Evolutionary conservation across 768 basidiomycete genomes (phyloP).

Genomic region (Lentinus tigrinus): DNA sequence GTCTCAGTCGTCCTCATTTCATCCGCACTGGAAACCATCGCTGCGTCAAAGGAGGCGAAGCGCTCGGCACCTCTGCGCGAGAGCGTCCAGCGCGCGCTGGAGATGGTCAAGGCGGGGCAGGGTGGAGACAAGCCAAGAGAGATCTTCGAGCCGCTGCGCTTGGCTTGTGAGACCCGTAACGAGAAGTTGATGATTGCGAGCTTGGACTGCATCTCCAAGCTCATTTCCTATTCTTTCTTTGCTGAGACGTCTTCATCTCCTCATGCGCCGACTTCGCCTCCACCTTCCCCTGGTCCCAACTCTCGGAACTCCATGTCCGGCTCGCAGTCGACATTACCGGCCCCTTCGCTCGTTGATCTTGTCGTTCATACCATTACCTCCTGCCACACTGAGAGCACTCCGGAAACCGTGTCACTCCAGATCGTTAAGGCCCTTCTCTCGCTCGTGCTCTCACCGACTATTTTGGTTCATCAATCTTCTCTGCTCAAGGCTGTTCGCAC

Average conservation of each 20-base stretch:
- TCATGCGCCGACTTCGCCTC: constrained; percentile 63
- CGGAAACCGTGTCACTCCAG: constrained; percentile 90
- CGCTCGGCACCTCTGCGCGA: constrained; percentile 80
- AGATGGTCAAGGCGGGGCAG: constrained; percentile 73
- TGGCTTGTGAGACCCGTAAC: constrained; percentile 93
- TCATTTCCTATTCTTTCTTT: constrained; percentile 97
- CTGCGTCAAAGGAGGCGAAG: constrained; percentile 85
- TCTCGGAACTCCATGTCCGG: constrained; percentile 42
- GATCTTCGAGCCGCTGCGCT: constrained; percentile 92
- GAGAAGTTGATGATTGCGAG: constrained; percentile 96
- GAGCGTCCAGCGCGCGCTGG: constrained; percentile 76
- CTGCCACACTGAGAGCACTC: constrained; percentile 84
- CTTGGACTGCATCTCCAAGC: constrained; percentile 95
- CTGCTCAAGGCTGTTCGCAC: constrained; percentile 95
- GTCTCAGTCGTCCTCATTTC: constrained; percentile 81
- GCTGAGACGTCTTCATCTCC: constrained; percentile 55
- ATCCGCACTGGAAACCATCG: constrained; percentile 83
- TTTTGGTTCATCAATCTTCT: constrained; percentile 92
- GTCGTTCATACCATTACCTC: constrained; percentile 94
- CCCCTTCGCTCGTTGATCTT: constrained; percentile 83
- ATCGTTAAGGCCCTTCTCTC: constrained; percentile 94
- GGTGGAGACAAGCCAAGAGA: constrained; percentile 79
- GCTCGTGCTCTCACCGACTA: constrained; percentile 81
- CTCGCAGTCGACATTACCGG: constrained; percentile 50
- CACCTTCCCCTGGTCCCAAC: constrained; percentile 62